A percentile compares a stretch with the other conserved stretches of the same genome.
Conservation (phyloP, 108 stramenopile genomes). For the Epipyxis sp. region DNA sequence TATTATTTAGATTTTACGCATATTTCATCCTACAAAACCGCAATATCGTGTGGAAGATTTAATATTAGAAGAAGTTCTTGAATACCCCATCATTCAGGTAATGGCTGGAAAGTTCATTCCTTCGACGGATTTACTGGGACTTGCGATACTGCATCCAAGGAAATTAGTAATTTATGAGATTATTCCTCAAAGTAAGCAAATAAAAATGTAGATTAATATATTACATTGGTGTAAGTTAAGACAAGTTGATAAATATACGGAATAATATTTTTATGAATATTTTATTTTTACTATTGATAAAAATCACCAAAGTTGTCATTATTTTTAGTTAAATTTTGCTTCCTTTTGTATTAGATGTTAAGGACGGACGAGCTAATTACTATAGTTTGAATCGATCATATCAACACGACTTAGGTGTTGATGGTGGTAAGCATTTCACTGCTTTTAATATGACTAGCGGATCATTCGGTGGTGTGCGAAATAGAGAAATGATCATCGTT, state of each 20-base stretch:
- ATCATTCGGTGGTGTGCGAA: constrained; percentile 50
- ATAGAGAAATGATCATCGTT: constrained; percentile 49
- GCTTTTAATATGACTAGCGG: constrained; percentile 57
- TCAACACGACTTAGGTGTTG: constrained; percentile 51
- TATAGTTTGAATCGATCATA: constrained; percentile 45
- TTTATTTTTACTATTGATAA: too few relatives aligned
- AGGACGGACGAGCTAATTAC: constrained; percentile 42
- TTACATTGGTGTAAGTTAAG: too few relatives aligned
- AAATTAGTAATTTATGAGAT: constrained; percentile 51
- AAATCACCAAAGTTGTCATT: too few relatives aligned
- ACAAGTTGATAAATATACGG: too few relatives aligned
- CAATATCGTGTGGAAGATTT: constrained; percentile 48
- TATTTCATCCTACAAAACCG: constrained; percentile 42
- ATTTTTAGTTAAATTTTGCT: constrained; percentile 5
- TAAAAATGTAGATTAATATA: too few relatives aligned
- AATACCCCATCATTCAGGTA: constrained; percentile 51
- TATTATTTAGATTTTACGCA: too few relatives aligned
- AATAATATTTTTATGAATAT: too few relatives aligned
- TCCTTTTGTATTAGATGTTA: not conserved
- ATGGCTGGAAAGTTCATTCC: constrained; percentile 52
- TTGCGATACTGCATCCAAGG: constrained; percentile 59
- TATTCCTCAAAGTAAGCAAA: constrained; percentile 34
- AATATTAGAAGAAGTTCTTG: constrained; percentile 47
- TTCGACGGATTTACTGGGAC: constrained; percentile 26
- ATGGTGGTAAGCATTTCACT: constrained; percentile 59